phyloP scores from a whole-genome alignment of 345 rosid species.

The Stellera chamaejasme region DNA sequence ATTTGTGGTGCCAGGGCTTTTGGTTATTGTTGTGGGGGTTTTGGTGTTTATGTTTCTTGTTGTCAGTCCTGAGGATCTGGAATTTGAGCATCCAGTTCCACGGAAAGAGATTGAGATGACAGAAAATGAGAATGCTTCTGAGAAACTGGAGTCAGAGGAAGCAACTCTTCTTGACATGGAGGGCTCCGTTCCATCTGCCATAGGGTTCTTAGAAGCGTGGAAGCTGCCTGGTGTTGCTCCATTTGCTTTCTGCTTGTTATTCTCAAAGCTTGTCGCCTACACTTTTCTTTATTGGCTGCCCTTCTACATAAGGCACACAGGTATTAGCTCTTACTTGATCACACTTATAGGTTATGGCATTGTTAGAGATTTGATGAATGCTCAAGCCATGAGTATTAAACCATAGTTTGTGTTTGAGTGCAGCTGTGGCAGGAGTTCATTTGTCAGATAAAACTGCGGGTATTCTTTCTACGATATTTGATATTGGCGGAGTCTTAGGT shows the following conservation, averaged over 20 bases:
- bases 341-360: background rate
- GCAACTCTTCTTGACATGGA: constrained; percentile 32
- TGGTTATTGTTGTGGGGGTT: constrained; percentile 51
- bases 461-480: constrained; percentile 70
- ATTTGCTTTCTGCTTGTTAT: constrained; percentile 80
- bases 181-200: constrained; percentile 33
- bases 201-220: constrained; percentile 87
- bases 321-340: constrained; percentile 23
- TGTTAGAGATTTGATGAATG: too few relatives aligned
- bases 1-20: constrained; percentile 60
- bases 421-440: constrained; percentile 81
- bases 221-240: constrained; percentile 84
- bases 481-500: constrained; percentile 81
- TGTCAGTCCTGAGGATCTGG: constrained; percentile 67
- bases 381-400: too few relatives aligned
- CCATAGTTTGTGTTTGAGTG: constrained; percentile 17
- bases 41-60: constrained; percentile 61
- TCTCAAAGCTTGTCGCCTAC: constrained; percentile 91
- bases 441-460: constrained; percentile 81
- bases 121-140: constrained; percentile 21
- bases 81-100: constrained; percentile 36
- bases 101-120: constrained; percentile 33
- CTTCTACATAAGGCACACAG: constrained; percentile 82
- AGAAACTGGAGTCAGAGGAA: constrained; percentile 48
- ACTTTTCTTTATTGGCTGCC: constrained; percentile 93